Percentiles rank a stretch among this genome's conserved stretches.
phyloP scores from a whole-genome alignment of 805 yeast genomes.

The Starmerella potacharoeniae region DNA sequence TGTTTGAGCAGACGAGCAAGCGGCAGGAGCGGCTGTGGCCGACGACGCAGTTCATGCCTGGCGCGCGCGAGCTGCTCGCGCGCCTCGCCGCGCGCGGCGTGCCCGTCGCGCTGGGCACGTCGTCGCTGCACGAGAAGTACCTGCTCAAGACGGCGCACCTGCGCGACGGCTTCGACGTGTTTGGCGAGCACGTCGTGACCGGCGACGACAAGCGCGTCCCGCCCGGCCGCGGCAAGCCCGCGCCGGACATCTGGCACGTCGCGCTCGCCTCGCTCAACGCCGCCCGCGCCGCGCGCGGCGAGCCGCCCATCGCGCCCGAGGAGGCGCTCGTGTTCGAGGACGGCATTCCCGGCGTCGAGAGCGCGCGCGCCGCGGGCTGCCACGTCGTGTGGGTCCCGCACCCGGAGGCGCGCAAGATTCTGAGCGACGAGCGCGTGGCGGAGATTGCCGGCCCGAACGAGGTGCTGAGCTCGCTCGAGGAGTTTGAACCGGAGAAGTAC shows the following conservation, averaged over 20 bases:
- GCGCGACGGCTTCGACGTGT: slow-evolving; percentile 48
- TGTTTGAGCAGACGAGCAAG: slow-evolving; percentile 40
- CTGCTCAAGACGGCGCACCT: slow-evolving; percentile 65
- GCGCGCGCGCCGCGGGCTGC: slow-evolving; percentile 76
- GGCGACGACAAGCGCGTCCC: slow-evolving; percentile 85
- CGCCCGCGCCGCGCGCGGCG: slow-evolving; percentile 35
- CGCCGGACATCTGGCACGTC: slow-evolving; percentile 82
- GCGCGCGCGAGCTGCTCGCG: slow-evolving; percentile 60
- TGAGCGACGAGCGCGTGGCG: slow-evolving; percentile 40
- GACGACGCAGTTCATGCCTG: slow-evolving; percentile 60
- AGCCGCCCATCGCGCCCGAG: slow-evolving; percentile 45
- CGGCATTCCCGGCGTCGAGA: slow-evolving; percentile 80
- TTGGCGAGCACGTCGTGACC: slow-evolving; percentile 59
- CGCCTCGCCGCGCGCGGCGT: slow-evolving; percentile 41
- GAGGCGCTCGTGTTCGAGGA: slow-evolving; percentile 92
- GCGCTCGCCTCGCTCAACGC: slow-evolving; percentile 63
- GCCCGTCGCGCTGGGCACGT: slow-evolving; percentile 87
- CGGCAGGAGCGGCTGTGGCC: slow-evolving; percentile 54
- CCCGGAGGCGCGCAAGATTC: slow-evolving; percentile 48
- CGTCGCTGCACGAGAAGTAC: slow-evolving; percentile 54
- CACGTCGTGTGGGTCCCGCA: slow-evolving; percentile 94
- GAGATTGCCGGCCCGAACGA: slow-evolving; percentile 42
- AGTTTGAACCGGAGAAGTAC: slow-evolving; percentile 41
- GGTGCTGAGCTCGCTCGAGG: slow-evolving; percentile 39
- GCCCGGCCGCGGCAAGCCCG: slow-evolving; percentile 82